phyloP scores from a whole-genome alignment of 2,329 filamentous ascomycete genomes.

The Rhynchosporium secalis region DNA sequence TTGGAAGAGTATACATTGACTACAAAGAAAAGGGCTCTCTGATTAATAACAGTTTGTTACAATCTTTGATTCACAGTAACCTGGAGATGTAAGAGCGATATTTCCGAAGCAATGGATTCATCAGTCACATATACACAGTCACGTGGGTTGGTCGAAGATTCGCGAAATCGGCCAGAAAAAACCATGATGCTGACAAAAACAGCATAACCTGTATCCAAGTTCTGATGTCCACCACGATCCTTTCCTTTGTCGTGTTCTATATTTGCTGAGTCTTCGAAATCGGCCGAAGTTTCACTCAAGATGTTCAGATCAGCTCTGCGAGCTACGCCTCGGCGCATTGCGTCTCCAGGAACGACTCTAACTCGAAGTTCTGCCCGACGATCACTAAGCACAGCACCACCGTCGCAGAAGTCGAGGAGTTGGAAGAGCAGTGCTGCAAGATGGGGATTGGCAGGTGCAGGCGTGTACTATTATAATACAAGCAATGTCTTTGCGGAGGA shows the following conservation, averaged over 20 bases:
- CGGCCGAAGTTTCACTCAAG: constrained; percentile 14
- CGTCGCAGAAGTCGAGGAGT: constrained; percentile 68
- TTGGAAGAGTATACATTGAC: not conserved
- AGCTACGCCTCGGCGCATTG: constrained; percentile 32
- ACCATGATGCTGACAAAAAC: constrained; percentile 36
- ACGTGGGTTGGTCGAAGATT: constrained; percentile 12
- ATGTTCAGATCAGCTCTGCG: constrained; percentile 37
- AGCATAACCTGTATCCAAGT: constrained; percentile 16
- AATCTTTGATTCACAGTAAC: not conserved
- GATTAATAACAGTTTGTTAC: not conserved
- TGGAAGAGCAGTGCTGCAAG: constrained; percentile 77
- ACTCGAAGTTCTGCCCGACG: constrained; percentile 37
- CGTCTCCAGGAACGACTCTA: constrained; percentile 25
- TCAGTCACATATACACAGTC: not conserved
- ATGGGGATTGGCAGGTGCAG: constrained; percentile 73
- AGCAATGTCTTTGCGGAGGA: constrained; percentile 85
- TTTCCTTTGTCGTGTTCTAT: constrained; percentile 32
- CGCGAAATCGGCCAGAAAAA: constrained; percentile 19
- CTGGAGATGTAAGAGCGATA: not conserved
- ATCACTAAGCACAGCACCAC: constrained; percentile 54
- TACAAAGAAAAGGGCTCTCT: not conserved
- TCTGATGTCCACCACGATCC: constrained; percentile 20
- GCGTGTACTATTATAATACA: constrained; percentile 94
- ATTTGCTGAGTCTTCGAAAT: constrained; percentile 6
- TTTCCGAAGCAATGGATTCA: not conserved